Evolutionary conservation across 495 filamentous ascomycete genomes (phyloP), one percentile per base, ranked within the genome.

Genomic region (Recurvomyces mirabilis): DNA sequence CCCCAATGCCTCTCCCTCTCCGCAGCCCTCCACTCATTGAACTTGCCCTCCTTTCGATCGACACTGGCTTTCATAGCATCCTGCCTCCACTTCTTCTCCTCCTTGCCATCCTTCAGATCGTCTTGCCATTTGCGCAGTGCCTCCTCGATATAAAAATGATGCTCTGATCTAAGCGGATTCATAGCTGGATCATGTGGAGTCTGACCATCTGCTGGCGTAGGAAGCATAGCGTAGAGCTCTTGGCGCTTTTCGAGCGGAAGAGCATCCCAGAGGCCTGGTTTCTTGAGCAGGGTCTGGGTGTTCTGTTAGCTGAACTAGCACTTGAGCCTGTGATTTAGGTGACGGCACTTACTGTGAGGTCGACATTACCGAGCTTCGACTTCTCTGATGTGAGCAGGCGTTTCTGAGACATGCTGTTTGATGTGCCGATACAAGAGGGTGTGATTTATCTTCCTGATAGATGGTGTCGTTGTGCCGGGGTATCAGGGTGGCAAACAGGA

Each of bases 1-100:
- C 21, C 71, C 0, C 73, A 93, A 43, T 75, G 79, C 25, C 72
- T 60, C 61, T 86, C 76, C 26, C 77, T 82, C 29, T 81, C 68
- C 3, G 65, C 51, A 37, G 77, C 73, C 55, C 85, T 78, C 58
- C 74, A 83, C 5, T 70, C 62, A 47, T 89, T 77, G 51, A 81
- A 89, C 15, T 72, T 65, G n/a, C 86, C 84, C 1, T 67, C 59
- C n/a, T 65, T 62, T 34, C 84, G 73, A 52, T 75, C 65, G 41
- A 69, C 54, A 56, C 79, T 72, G 5, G 84, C 82, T 31, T 65
- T 51, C 53, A 72, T 70, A 3, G 84, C 84, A 49, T 81, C 65
- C 9, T 52, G 60, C 38, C 79, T 66, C 84, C 84, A 91, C 48
- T 72, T 68, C 0, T 74, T 69, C 48, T 77, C 74, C 50, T 81